A percentile compares a stretch with the other conserved stretches of the same genome.
Conservation (phyloP, 2,329 filamentous ascomycete species). For the Trichoderma sp. region DNA sequence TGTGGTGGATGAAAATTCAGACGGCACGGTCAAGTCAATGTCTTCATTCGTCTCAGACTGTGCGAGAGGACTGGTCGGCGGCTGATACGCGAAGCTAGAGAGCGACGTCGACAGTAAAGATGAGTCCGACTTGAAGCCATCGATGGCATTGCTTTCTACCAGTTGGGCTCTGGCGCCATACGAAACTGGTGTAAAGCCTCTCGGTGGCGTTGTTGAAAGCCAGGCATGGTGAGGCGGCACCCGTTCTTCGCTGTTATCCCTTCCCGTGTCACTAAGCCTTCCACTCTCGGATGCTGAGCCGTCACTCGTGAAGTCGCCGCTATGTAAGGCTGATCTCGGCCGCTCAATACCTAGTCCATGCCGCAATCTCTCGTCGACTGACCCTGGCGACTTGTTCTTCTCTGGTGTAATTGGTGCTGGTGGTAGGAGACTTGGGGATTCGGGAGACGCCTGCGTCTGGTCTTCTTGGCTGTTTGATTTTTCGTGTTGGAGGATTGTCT, state of each 20-base stretch:
- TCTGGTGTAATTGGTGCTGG: constrained; percentile 55
- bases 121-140: constrained; percentile 50
- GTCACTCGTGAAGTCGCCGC: constrained; percentile 64
- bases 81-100: constrained; percentile 80
- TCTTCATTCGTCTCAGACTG: constrained; percentile 87
- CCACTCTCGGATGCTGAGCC: constrained; percentile 32
- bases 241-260: constrained; percentile 31
- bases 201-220: constrained; percentile 61
- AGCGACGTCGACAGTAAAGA: constrained; percentile 73
- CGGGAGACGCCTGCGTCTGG: constrained; percentile 41
- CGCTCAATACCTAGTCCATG: constrained; percentile 73
- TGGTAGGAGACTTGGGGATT: constrained; percentile 49
- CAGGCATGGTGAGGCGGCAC: constrained; percentile 45
- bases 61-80: constrained; percentile 89
- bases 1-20: constrained; percentile 48
- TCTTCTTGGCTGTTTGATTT: constrained; percentile 30
- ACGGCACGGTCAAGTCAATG: constrained; percentile 58
- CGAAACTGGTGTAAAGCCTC: constrained; percentile 53
- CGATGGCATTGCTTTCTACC: constrained; percentile 39
- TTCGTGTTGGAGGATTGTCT: constrained; percentile 42
- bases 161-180: constrained; percentile 42
- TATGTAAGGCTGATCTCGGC: constrained; percentile 75
- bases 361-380: constrained; percentile 49
- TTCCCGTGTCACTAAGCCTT: constrained; percentile 11
- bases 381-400: constrained; percentile 40